Base-by-base conservation (phyloP, 2,329 filamentous ascomycete genomes). In the Fusarium humuli region DNA sequence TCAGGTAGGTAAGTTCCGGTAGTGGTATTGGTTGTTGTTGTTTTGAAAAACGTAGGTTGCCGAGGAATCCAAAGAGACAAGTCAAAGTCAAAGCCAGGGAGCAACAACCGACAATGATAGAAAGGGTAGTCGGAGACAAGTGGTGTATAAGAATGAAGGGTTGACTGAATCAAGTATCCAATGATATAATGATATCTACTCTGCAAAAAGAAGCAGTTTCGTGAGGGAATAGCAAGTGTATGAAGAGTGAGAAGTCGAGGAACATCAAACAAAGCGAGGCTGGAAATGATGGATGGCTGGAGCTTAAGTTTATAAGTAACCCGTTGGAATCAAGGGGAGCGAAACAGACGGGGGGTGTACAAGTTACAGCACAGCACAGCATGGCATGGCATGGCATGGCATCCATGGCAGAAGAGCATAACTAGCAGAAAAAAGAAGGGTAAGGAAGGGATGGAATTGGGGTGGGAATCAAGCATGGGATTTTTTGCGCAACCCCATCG, bases 401-500 rank as follows among this genome's bases (percentile, higher is more conserved):
- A 27, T 27, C 25, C 32, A 34, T 18, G 32, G 32, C 22, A 22
- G 20, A 44, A 32, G 29, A 49, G 47, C 16, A 37, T 32, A 50
- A 22, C 22, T 32, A 34, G 47, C 20, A 34, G 44, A 60, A 67
- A 53, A 67, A 57, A 66, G 61, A 57, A 54, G 61, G 45, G 50
- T 45, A 68, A 68, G 54, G 62, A 56, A 64, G 41, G 65, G 72
- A 73, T 72, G 65, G 67, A 64, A 77, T 65, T 65, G 32, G 63
- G 70, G 73, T 77, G 70, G 73, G 66, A 70, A 68, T 44, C 68
- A 73, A 53, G 75, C 71, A 73, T 68, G 72, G 65, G 75, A 70
- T 68, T 74, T 70, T 68, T 74, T 75, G 72, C 73, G 72, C 75
- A 76, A 77, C 76, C 71, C 77, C 76, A 77, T 77, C 73, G 78